These are phyloP conservation scores for Fusarium floridanum DNA, from an alignment of 2,329 filamentous ascomycete genomes.

Conservation along the genomic window DNA sequence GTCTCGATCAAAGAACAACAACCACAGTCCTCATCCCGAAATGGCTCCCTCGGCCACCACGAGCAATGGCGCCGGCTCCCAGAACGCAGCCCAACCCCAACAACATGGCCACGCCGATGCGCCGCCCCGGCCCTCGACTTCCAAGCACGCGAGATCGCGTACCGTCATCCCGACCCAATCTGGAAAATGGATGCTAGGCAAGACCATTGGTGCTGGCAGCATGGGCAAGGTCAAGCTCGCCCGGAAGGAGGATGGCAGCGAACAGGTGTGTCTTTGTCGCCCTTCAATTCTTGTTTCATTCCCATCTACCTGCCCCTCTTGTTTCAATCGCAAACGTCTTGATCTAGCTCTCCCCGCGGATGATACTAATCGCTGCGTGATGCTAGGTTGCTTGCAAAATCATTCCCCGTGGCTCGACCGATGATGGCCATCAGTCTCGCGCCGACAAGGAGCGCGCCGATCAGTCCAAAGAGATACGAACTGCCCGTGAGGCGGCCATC, in stretches of 20 bases:
- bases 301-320: constrained; percentile 30
- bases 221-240: constrained; percentile 99
- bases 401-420: constrained; percentile 88
- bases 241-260: constrained; percentile 87
- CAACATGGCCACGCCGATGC: constrained; percentile 55
- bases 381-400: constrained; percentile 91
- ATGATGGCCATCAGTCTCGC: constrained; percentile 80
- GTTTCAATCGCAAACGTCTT: constrained; percentile 8
- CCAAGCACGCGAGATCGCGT: constrained; percentile 68
- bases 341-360: constrained; percentile 14
- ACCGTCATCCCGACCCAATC: constrained; percentile 92
- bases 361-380: constrained; percentile 27
- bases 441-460: constrained; percentile 90
- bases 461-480: constrained; percentile 95
- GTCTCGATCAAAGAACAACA: constrained; percentile 59
- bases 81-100: constrained; percentile 61
- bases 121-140: constrained; percentile 52
- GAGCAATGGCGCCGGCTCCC: constrained; percentile 66
- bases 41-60: constrained; percentile 65
- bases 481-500: constrained; percentile 94
- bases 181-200: constrained; percentile 94
- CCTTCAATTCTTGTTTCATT: constrained; percentile 1
- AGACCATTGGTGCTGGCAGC: constrained; percentile 96
- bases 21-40: constrained; percentile 53
- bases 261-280: constrained; percentile 76